Conservation (phyloP, 148 eudicot species). For the Camellia sinensis region DNA sequence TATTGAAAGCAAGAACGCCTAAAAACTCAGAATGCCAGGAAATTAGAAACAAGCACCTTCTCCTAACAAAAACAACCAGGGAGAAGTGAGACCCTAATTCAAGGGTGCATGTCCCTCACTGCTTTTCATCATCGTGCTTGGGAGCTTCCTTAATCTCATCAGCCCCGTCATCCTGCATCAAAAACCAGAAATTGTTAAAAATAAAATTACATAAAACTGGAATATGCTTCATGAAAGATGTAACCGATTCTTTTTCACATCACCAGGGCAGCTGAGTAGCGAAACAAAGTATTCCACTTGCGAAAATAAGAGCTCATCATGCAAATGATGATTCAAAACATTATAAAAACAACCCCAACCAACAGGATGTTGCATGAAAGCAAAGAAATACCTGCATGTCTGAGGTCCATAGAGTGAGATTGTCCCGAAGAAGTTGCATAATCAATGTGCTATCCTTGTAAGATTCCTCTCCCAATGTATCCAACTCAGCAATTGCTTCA, state of each 20-base stretch:
- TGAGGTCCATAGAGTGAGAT: slow-evolving; percentile 72
- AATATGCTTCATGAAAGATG: background rate
- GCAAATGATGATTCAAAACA: background rate
- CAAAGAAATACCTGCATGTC: slow-evolving; percentile 58
- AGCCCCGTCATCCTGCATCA: slow-evolving; percentile 59
- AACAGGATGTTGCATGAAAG: background rate
- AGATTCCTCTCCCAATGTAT: slow-evolving; percentile 68
- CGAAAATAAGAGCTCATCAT: background rate
- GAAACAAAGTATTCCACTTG: background rate
- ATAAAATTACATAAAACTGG: background rate
- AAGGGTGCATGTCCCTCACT: slow-evolving; percentile 27
- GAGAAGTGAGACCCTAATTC: slow-evolving; percentile 34
- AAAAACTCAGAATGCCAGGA: slow-evolving; percentile 10
- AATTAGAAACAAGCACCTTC: slow-evolving; percentile 27
- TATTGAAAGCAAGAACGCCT: slow-evolving; percentile 4
- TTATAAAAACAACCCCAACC: background rate
- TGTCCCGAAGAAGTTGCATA: slow-evolving; percentile 76
- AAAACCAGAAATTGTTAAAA: background rate
- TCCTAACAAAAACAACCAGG: slow-evolving; percentile 33
- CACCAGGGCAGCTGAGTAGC: background rate
- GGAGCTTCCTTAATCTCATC: slow-evolving; percentile 66
- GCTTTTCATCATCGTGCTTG: slow-evolving; percentile 43
- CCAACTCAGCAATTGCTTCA: slow-evolving; percentile 74
- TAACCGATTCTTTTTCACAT: background rate
- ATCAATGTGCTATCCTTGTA: slow-evolving; percentile 78